Evolutionary conservation across 169 alveolate species (phyloP).

Genomic region (Eimeria necatrix): DNA sequence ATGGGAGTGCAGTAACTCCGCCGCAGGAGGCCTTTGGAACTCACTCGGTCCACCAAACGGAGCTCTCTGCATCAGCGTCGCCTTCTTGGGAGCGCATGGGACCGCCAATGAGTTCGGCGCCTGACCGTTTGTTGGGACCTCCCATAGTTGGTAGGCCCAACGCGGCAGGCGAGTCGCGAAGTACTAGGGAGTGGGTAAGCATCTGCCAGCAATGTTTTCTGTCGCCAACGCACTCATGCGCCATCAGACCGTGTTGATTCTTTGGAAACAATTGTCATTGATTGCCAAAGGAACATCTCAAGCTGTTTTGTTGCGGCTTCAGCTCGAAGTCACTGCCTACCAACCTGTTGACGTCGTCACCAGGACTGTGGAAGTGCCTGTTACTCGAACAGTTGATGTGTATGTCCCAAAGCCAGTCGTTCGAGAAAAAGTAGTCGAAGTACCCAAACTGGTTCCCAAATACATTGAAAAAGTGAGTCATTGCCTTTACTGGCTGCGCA

Average conservation of each 20-base stretch:
- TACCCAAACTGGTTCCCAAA: slow-evolving; percentile 91
- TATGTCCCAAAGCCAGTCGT: slow-evolving; percentile 88
- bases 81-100: neutral
- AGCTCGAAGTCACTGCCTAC: slow-evolving; percentile 93
- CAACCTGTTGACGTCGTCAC: slow-evolving; percentile 91
- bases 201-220: neutral
- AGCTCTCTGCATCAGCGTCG: neutral
- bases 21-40: slow-evolving; percentile 11
- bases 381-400: slow-evolving; percentile 63
- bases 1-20: neutral
- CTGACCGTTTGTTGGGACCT: neutral
- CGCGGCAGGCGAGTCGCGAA: slow-evolving; percentile 20
- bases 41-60: neutral
- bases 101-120: slow-evolving; percentile 58
- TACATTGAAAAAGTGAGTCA: slow-evolving; percentile 87
- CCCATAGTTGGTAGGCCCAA: neutral
- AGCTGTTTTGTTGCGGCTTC: slow-evolving; percentile 83
- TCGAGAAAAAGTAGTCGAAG: slow-evolving; percentile 91
- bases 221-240: too few relatives aligned
- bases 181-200: slow-evolving; percentile 51
- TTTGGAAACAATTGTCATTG: neutral
- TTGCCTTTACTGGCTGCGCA: neutral
- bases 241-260: too few relatives aligned
- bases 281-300: neutral
- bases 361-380: slow-evolving; percentile 82